A percentile compares a stretch with the other conserved stretches of the same genome.
Conservation (phyloP, 495 filamentous ascomycete species). For the Penicillium atrosanguineum region DNA sequence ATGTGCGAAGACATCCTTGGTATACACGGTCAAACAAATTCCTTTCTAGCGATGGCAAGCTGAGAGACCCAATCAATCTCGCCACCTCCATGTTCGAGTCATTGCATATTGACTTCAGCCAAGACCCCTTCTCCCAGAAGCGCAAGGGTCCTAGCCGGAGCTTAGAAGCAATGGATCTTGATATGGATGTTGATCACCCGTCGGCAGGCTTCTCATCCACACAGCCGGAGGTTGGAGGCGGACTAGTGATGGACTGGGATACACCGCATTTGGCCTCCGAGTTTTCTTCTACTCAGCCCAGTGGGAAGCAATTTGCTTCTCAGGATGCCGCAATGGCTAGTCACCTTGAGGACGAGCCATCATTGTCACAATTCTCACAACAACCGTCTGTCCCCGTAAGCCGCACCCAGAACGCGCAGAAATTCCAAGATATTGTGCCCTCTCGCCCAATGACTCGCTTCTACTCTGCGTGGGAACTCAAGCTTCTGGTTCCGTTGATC, state of each 20-base stretch:
- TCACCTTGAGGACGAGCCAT: slow-evolving; percentile 79
- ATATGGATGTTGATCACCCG: slow-evolving; percentile 40
- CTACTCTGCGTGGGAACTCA: slow-evolving; percentile 77
- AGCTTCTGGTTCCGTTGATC: slow-evolving; percentile 75
- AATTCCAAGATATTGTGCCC: slow-evolving; percentile 85
- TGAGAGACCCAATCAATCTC: slow-evolving; percentile 75
- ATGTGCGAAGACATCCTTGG: slow-evolving; percentile 93
- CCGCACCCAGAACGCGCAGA: slow-evolving; percentile 80
- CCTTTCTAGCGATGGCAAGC: slow-evolving; percentile 67
- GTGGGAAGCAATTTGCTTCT: slow-evolving; percentile 27
- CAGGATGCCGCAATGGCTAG: slow-evolving; percentile 49
- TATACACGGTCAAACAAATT: slow-evolving; percentile 81
- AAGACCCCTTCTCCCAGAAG: slow-evolving; percentile 53
- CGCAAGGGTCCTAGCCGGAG: slow-evolving; percentile 39
- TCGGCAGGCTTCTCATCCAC: slow-evolving; percentile 58
- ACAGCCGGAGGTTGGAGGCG: slow-evolving; percentile 72
- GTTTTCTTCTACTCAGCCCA: slow-evolving; percentile 54
- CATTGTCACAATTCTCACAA: slow-evolving; percentile 87
- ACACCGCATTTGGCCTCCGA: slow-evolving; percentile 50
- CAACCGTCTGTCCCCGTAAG: slow-evolving; percentile 75
- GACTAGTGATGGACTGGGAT: slow-evolving; percentile 78
- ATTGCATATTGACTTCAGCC: slow-evolving; percentile 86
- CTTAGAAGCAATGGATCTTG: slow-evolving; percentile 50
- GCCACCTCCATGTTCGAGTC: slow-evolving; percentile 91
- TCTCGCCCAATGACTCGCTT: slow-evolving; percentile 84